Percentiles rank a stretch among this genome's conserved stretches.
phyloP scores from a whole-genome alignment of 2,329 filamentous ascomycete genomes.

The Arthroderma uncinatum region DNA sequence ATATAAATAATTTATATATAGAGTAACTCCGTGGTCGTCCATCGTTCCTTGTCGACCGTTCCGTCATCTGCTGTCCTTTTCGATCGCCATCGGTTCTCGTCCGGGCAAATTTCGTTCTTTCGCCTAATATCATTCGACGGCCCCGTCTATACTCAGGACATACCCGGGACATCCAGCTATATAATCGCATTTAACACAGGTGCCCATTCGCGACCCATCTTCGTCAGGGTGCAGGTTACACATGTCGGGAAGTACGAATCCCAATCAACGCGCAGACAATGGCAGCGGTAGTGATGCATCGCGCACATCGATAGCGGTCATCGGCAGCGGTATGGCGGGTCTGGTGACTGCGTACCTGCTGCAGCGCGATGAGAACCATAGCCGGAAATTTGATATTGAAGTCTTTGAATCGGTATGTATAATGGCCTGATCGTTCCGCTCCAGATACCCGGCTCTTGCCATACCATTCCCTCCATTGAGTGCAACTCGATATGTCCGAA shows the following conservation, averaged over 20 bases:
- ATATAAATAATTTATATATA: neutral
- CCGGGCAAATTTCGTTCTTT: too few relatives aligned
- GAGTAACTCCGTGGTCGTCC: neutral
- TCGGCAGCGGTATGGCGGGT: conserved; percentile 42
- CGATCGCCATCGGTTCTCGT: too few relatives aligned
- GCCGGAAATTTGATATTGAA: conserved; percentile 31
- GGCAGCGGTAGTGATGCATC: neutral
- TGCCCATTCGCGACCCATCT: neutral
- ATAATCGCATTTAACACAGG: too few relatives aligned
- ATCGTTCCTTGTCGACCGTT: neutral
- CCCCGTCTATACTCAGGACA: too few relatives aligned
- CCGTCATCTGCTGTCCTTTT: too few relatives aligned
- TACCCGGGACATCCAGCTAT: too few relatives aligned
- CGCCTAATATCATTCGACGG: too few relatives aligned
- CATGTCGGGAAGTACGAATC: neutral
- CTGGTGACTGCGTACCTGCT: conserved; percentile 39
- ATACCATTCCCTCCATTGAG: neutral
- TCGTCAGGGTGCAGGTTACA: neutral
- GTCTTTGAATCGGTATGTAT: conserved; percentile 37
- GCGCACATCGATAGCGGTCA: conserved; percentile 31
- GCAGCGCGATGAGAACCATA: conserved; percentile 26
- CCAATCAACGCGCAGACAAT: neutral
- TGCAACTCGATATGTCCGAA: neutral
- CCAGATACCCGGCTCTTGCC: neutral
- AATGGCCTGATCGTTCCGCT: neutral